Evolutionary conservation across 2,329 filamentous ascomycete genomes (phyloP).

Genomic region (Cordyceps fumosorosea): DNA sequence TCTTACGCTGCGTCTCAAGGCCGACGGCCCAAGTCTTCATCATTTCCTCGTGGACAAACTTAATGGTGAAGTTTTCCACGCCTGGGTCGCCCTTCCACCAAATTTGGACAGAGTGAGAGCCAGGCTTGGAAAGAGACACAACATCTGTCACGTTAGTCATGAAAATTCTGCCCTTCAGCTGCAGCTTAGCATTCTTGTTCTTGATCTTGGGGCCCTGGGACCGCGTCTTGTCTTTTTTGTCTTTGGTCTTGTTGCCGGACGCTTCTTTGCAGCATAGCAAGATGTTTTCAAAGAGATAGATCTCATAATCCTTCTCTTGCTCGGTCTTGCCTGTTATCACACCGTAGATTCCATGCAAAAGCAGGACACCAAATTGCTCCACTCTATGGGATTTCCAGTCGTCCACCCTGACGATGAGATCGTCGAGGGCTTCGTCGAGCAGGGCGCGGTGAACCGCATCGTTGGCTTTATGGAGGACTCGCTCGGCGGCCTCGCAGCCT

Average conservation of each 20-base stretch:
- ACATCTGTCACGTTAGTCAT: conserved; percentile 98
- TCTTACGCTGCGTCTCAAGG: conserved; percentile 69
- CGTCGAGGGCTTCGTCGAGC: conserved; percentile 73
- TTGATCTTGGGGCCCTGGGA: conserved; percentile 49
- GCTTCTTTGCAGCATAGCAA: conserved; percentile 95
- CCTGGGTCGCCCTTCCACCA: conserved; percentile 97
- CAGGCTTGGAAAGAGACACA: conserved; percentile 78
- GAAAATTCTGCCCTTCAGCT: conserved; percentile 95
- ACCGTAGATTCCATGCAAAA: conserved; percentile 84
- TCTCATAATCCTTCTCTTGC: conserved; percentile 94
- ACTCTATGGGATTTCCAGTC: conserved; percentile 95
- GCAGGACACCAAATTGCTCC: conserved; percentile 81
- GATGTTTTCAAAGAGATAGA: conserved; percentile 94
- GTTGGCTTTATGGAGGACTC: conserved; percentile 78
- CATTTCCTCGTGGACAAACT: conserved; percentile 82
- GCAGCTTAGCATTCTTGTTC: conserved; percentile 71
- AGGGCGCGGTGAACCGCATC: conserved; percentile 86
- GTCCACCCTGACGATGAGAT: conserved; percentile 76
- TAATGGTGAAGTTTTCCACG: conserved; percentile 93
- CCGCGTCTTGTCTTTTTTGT: conserved; percentile 62
- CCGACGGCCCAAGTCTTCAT: conserved; percentile 89
- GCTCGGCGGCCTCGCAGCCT: conserved; percentile 76
- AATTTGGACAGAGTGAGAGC: conserved; percentile 91
- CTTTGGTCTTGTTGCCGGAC: conserved; percentile 74
- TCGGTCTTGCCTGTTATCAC: conserved; percentile 87